These are phyloP conservation scores for Fomes fomentarius DNA, from an alignment of 1,284 basidiomycete genomes.

Conservation along the genomic window DNA sequence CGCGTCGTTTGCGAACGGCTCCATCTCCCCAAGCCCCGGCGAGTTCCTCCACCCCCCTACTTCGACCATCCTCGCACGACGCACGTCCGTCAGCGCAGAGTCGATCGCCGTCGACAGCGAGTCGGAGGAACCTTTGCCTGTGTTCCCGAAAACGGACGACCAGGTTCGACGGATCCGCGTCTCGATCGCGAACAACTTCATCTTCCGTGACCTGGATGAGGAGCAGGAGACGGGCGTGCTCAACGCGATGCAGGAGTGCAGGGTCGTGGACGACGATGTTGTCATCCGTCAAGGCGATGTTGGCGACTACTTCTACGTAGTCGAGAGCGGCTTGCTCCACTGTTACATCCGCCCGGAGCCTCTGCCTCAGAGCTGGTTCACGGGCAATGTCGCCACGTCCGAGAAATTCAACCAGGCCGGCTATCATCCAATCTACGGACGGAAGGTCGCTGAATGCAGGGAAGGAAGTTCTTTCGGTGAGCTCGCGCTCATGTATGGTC, in stretches of 20 bases:
- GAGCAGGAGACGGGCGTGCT: conserved; percentile 94
- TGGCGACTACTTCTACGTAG: conserved; percentile 98
- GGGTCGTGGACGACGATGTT: conserved; percentile 72
- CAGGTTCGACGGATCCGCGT: conserved; percentile 88
- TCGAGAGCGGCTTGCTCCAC: conserved; percentile 88
- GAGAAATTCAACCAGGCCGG: conserved; percentile 66
- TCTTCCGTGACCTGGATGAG: conserved; percentile 96
- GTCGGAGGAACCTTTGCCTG: conserved; percentile 66
- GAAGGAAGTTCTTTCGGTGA: conserved; percentile 94
- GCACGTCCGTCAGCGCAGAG: conserved; percentile 97
- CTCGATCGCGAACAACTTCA: conserved; percentile 88
- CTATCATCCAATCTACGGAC: conserved; percentile 74
- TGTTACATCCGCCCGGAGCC: conserved; percentile 82
- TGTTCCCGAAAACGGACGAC: conserved; percentile 83
- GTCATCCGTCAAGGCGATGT: conserved; percentile 97
- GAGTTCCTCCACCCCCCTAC: conserved; percentile 70
- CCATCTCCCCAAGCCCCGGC: conserved; percentile 44
- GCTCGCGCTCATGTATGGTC: conserved; percentile 97
- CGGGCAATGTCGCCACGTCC: conserved; percentile 38
- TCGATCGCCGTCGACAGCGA: conserved; percentile 84
- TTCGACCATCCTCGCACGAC: conserved; percentile 83
- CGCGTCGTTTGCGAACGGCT: conserved; percentile 42
- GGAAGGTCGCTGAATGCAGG: conserved; percentile 84
- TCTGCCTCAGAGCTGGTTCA: conserved; percentile 58
- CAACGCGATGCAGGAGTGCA: conserved; percentile 93